Conservation (phyloP, 2,329 filamentous ascomycete species). For the Stachybotrys elegans region DNA sequence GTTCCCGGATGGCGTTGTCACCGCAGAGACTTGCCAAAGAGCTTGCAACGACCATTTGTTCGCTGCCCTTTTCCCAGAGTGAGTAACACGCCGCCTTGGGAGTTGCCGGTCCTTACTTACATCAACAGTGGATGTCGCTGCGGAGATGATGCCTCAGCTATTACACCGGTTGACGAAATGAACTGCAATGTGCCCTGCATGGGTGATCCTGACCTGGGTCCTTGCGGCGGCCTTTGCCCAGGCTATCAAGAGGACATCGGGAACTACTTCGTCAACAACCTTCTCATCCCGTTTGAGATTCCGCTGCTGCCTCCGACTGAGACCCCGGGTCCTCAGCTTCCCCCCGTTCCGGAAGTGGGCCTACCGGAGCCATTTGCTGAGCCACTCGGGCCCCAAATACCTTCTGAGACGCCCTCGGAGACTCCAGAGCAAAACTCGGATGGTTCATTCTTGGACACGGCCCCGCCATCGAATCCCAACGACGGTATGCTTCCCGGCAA, state of each 20-base stretch:
- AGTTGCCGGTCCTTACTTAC: slow-evolving; percentile 5
- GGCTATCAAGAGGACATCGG: slow-evolving; percentile 19
- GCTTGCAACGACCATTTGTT: slow-evolving; percentile 21
- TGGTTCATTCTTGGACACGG: no score
- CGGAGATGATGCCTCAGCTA: slow-evolving; percentile 23
- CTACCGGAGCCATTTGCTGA: no score
- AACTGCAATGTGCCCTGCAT: slow-evolving; percentile 26
- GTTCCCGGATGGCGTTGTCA: slow-evolving; percentile 15
- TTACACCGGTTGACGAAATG: slow-evolving; percentile 21
- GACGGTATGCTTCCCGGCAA: no score
- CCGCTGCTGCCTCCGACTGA: no score
- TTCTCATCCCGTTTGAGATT: neutral
- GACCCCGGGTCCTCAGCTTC: slow-evolving; percentile 7
- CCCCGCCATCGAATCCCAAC: no score
- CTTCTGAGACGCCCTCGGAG: no score
- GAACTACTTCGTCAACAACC: slow-evolving; percentile 24
- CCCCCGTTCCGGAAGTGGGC: no score
- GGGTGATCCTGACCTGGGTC: slow-evolving; percentile 20
- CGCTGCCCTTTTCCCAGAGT: slow-evolving; percentile 27
- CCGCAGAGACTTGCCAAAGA: slow-evolving; percentile 20
- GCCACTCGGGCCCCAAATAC: no score
- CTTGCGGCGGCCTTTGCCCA: slow-evolving; percentile 27
- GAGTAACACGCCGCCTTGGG: neutral
- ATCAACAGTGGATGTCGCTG: slow-evolving; percentile 26
- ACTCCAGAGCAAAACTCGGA: no score